Percentiles rank a stretch among this genome's conserved stretches.
Evolutionary conservation across 2,329 filamentous ascomycete genomes (phyloP).

Genomic region (Penicillium sp.): DNA sequence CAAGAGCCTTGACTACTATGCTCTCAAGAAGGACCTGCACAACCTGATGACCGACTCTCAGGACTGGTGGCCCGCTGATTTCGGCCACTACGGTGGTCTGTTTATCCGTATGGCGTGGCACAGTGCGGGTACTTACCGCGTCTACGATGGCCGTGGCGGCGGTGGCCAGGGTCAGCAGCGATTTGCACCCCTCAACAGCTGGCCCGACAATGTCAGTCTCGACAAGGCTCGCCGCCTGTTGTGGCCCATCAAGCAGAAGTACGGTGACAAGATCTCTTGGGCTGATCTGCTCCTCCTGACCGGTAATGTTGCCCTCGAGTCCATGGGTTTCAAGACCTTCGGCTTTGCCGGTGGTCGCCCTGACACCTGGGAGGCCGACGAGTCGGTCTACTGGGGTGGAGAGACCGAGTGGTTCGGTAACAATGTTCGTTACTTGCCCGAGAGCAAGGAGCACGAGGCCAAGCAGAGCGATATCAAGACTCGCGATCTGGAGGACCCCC

Average conservation of each 20-base stretch:
- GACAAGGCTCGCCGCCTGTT: conserved; percentile 78
- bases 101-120: conserved; percentile 83
- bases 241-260: conserved; percentile 83
- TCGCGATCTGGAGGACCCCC: conserved; percentile 65
- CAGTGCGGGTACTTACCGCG: conserved; percentile 74
- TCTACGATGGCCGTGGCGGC: conserved; percentile 71
- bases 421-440: conserved; percentile 64
- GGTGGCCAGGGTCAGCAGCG: conserved; percentile 73
- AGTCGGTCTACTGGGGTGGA: conserved; percentile 74
- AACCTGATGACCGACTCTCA: conserved; percentile 74
- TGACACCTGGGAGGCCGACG: conserved; percentile 73
- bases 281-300: conserved; percentile 69
- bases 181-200: conserved; percentile 77
- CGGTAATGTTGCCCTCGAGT: conserved; percentile 74
- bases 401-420: conserved; percentile 68
- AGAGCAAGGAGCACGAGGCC: conserved; percentile 42
- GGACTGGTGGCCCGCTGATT: conserved; percentile 80
- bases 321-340: conserved; percentile 71
- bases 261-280: conserved; percentile 80
- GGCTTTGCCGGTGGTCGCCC: conserved; percentile 71
- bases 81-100: conserved; percentile 76
- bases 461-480: conserved; percentile 51
- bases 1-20: conserved; percentile 68
- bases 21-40: conserved; percentile 70
- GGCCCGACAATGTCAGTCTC: conserved; percentile 75